phyloP scores from a whole-genome alignment of 1,284 basidiomycete genomes.

The Puccinia sorghi region DNA sequence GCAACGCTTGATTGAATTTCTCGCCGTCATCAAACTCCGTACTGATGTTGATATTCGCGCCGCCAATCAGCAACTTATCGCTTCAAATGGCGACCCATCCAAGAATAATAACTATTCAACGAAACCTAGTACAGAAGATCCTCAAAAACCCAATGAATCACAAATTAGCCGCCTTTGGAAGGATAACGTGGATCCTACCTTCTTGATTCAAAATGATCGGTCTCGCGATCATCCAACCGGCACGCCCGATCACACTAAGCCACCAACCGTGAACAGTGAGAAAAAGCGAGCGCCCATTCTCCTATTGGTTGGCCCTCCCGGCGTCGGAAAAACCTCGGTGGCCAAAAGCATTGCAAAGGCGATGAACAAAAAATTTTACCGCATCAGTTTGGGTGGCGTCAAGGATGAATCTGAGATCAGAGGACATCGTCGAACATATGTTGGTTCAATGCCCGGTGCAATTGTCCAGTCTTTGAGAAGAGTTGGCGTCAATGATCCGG shows the following conservation, averaged over 20 bases:
- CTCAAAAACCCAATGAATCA: slow-evolving; percentile 19
- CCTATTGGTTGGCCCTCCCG: slow-evolving; percentile 67
- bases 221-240: slow-evolving; percentile 5
- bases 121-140: neutral
- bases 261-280: neutral
- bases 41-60: slow-evolving; percentile 52
- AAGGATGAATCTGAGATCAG: slow-evolving; percentile 61
- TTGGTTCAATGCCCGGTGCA: slow-evolving; percentile 66
- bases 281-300: slow-evolving; percentile 73
- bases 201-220: slow-evolving; percentile 13
- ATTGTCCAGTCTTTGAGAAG: slow-evolving; percentile 60
- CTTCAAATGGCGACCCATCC: slow-evolving; percentile 2
- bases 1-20: slow-evolving; percentile 60
- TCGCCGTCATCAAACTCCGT: slow-evolving; percentile 60
- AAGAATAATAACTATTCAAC: neutral
- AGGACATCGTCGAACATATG: slow-evolving; percentile 57
- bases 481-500: slow-evolving; percentile 60
- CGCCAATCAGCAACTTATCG: slow-evolving; percentile 1
- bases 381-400: slow-evolving; percentile 57
- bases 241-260: neutral
- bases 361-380: slow-evolving; percentile 67
- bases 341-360: slow-evolving; percentile 65
- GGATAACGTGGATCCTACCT: slow-evolving; percentile 11
- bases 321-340: slow-evolving; percentile 79
- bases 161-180: slow-evolving; percentile 15